These are phyloP conservation scores for Schizophyllum commune DNA, from an alignment of 1,284 basidiomycete species.

Conservation along the genomic window DNA sequence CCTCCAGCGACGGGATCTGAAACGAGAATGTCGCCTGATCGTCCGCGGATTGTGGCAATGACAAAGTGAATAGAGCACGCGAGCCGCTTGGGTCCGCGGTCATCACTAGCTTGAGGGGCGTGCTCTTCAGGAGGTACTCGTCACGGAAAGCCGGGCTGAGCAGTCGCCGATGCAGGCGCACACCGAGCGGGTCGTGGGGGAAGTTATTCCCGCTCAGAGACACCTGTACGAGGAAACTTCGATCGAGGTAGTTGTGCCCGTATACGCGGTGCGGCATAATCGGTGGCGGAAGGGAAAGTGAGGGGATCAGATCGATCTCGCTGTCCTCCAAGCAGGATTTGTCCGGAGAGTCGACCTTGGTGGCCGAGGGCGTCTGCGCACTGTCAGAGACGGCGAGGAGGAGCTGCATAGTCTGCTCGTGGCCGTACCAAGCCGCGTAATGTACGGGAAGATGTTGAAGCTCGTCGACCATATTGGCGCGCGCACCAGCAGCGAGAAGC, in stretches of 20 bases:
- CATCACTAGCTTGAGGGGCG: conserved; percentile 90
- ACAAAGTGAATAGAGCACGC: conserved; percentile 56
- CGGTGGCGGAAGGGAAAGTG: conserved; percentile 90
- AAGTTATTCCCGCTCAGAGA: conserved; percentile 35
- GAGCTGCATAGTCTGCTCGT: conserved; percentile 70
- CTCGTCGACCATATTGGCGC: conserved; percentile 77
- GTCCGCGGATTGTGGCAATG: conserved; percentile 69
- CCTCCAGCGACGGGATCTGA: conserved; percentile 72
- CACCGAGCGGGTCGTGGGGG: conserved; percentile 49
- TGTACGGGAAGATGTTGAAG: conserved; percentile 82
- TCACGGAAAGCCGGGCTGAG: conserved; percentile 56
- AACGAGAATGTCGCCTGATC: conserved; percentile 84
- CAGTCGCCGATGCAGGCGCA: conserved; percentile 62
- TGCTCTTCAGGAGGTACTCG: conserved; percentile 59
- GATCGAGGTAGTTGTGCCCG: conserved; percentile 89
- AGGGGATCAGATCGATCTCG: conserved; percentile 89
- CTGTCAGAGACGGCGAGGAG: conserved; percentile 48
- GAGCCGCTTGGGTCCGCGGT: conserved; percentile 31
- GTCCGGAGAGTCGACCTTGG: conserved; percentile 31
- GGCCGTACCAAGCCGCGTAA: conserved; percentile 98
- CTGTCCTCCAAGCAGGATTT: conserved; percentile 31
- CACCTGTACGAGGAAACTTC: conserved; percentile 82
- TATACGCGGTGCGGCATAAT: conserved; percentile 95
- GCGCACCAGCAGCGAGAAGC: conserved; percentile 74
- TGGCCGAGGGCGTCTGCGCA: conserved; percentile 12